A percentile compares a stretch with the other conserved stretches of the same genome.
Evolutionary conservation across 495 filamentous ascomycete genomes (phyloP).

Genomic region (Tuber melanosporum): DNA sequence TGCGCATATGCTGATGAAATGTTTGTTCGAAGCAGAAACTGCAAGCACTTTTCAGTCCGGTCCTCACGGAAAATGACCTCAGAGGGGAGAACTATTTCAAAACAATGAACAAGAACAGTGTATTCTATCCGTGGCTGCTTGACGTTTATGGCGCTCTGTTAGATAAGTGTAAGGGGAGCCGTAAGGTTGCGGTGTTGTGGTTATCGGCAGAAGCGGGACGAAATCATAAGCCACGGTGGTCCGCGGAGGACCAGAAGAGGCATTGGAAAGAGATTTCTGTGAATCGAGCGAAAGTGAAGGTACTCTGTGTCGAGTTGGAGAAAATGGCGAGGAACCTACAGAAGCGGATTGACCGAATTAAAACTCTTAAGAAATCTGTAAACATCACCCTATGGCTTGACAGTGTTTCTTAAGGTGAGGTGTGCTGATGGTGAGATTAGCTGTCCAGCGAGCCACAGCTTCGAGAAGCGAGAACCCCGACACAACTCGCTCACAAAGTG

Average conservation of each 20-base stretch:
- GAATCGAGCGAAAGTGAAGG: background rate
- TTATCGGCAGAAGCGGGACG: background rate
- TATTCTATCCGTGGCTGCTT: slow-evolving; percentile 3
- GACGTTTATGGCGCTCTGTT: background rate
- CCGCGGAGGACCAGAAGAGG: background rate
- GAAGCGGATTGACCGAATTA: background rate
- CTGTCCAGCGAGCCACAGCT: background rate
- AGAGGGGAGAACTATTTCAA: background rate
- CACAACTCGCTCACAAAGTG: background rate
- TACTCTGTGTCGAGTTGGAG: background rate
- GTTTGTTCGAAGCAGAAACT: background rate
- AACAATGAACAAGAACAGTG: slow-evolving; percentile 3
- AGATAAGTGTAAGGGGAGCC: background rate
- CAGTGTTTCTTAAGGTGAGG: background rate
- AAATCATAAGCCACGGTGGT: background rate
- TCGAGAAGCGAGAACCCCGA: background rate
- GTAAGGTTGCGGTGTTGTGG: background rate
- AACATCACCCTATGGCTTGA: too few species aligned
- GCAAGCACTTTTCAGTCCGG: background rate
- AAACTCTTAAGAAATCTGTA: slow-evolving; percentile 1
- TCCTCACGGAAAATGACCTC: background rate
- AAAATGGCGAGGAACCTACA: background rate
- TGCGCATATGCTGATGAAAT: background rate
- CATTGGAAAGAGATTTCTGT: background rate
- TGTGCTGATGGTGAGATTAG: background rate